These are phyloP conservation scores for Penicillium sp. DNA, from an alignment of 2,329 filamentous ascomycete genomes.

Conservation along the genomic window DNA sequence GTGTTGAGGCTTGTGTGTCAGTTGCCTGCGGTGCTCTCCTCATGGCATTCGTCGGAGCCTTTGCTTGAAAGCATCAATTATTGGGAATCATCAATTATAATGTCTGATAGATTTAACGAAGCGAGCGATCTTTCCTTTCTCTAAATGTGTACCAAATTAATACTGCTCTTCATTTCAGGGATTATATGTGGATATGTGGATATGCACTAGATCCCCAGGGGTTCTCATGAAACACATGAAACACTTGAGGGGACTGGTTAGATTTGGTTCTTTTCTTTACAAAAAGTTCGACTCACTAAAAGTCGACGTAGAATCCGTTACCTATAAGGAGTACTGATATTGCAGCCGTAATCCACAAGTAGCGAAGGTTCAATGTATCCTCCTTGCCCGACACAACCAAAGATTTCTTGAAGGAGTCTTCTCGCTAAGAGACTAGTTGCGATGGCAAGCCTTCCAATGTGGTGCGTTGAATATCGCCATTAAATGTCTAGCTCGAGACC, in stretches of 20 bases:
- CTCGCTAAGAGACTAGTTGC: background rate
- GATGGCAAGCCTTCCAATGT: background rate
- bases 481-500: background rate
- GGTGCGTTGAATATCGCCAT: slow-evolving; percentile 10
- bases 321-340: slow-evolving; percentile 14
- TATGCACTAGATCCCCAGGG: background rate
- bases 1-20: slow-evolving; percentile 60
- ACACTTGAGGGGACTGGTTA: slow-evolving; percentile 36
- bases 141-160: background rate
- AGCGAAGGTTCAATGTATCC: slow-evolving; percentile 20
- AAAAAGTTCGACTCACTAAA: slow-evolving; percentile 9
- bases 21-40: slow-evolving; percentile 60
- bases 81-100: background rate
- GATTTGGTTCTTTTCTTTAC: background rate
- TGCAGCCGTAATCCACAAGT: slow-evolving; percentile 25
- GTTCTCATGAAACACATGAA: background rate
- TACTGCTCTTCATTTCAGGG: background rate
- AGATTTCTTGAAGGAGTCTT: slow-evolving; percentile 10
- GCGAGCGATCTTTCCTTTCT: background rate
- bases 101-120: slow-evolving; percentile 2
- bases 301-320: slow-evolving; percentile 20
- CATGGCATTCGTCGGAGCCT: slow-evolving; percentile 67
- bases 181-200: background rate
- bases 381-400: slow-evolving; percentile 12
- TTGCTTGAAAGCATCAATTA: slow-evolving; percentile 47